Evolutionary conservation across 441 rosid genomes (phyloP), one percentile per base, ranked within the genome.

Genomic region (Euphorbia schlechtendalii): DNA sequence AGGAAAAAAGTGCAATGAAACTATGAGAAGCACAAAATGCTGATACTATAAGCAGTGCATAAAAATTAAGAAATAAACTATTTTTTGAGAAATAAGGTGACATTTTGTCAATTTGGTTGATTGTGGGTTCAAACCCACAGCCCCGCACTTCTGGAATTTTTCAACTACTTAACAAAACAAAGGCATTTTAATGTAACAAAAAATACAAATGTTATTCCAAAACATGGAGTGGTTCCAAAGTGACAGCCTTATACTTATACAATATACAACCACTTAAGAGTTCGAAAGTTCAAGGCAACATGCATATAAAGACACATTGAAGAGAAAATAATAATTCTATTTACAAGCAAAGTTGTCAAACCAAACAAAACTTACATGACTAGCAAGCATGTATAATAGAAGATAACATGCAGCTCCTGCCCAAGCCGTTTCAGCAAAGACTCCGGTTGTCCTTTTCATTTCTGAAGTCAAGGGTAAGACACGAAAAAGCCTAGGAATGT

Each of bases 351-450:
- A 56, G 59, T 24, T 0, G 52, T n/a, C 20, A 54, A 66, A 65
- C 58, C 34, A 54, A 45, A 66, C 53, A 66, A 69, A 65, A 78
- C 96, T 89, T 78, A 91, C 99, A 81, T 94, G 99, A 84, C 99
- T 94, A 52, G 96, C 95, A 59, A 94, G 99, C 96, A 94, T 86
- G 84, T 91, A 94, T 63, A 89, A 67, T 24, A 94, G 82, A 82
- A 94, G 78, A 78, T 94, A 94, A 79, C 77, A 91, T 38, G 87
- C 96, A 70, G 99, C 99, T 79, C 99, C 99, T 38, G 96, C 92
- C 99, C 98, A 91, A 52, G 92, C 98, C 51, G 96, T 89, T 82
- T 94, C 98, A 63, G 95, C 99, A 69, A 94, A 86, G 64, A 86
- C 98, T 61, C 99, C 99, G 3, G 96, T 77, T 56, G 99, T 91